Percentiles rank a stretch among this genome's conserved stretches.
Evolutionary conservation across 164 flowering plant species (phyloP).

Genomic region (Magnolia sinica): DNA sequence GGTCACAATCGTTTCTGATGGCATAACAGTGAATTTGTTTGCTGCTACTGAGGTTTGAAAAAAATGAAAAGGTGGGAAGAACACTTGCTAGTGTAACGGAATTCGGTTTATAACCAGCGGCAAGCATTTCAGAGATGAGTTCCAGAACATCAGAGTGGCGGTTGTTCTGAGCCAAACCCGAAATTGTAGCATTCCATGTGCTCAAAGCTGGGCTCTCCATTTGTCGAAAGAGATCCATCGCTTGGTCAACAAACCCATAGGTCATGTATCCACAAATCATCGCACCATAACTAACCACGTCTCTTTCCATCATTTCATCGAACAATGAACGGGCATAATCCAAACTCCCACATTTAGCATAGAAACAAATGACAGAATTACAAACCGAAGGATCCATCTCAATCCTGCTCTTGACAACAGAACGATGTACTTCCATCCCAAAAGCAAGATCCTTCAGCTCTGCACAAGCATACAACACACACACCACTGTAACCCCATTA

Average conservation of each 20-base stretch:
- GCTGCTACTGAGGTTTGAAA: conserved; percentile 51
- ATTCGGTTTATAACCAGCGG: conserved; percentile 51
- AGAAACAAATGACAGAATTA: conserved; percentile 62
- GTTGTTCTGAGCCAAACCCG: conserved; percentile 74
- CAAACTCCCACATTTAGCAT: conserved; percentile 80
- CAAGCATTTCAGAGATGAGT: conserved; percentile 52
- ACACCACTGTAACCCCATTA: conserved; percentile 49
- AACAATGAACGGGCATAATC: conserved; percentile 67
- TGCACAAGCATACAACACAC: conserved; percentile 73
- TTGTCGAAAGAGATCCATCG: conserved; percentile 48
- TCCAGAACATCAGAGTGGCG: conserved; percentile 35
- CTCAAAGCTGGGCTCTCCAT: conserved; percentile 48
- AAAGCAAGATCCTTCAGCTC: conserved; percentile 56
- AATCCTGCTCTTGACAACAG: conserved; percentile 32
- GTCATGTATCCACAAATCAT: conserved; percentile 71
- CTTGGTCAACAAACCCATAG: conserved; percentile 67
- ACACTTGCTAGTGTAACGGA: conserved; percentile 64
- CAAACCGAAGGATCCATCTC: conserved; percentile 47
- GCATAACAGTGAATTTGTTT: conserved; percentile 74
- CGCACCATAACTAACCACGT: conserved; percentile 59
- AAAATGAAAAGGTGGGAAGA: conserved; percentile 58
- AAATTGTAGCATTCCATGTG: conserved; percentile 75
- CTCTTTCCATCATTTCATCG: conserved; percentile 56
- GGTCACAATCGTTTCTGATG: conserved; percentile 38
- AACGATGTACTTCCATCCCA: conserved; percentile 68